phyloP scores from a whole-genome alignment of 768 basidiomycete genomes.

The Podaxis pistillaris region DNA sequence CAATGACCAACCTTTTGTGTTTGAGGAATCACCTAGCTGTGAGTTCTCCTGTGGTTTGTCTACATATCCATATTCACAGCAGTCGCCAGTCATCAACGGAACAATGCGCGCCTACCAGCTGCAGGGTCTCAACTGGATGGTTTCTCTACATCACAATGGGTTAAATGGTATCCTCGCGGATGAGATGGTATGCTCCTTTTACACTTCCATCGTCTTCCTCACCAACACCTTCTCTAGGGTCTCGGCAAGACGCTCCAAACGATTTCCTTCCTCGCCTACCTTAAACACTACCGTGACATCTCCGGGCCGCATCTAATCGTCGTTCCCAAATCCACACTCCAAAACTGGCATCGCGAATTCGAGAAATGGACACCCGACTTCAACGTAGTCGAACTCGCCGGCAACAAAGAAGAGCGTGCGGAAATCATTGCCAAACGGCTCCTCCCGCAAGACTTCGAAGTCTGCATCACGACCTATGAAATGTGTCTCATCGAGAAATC shows the following conservation, averaged over 20 bases:
- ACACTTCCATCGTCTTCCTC: not conserved
- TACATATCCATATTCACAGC: not conserved
- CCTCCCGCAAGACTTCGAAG: slow-evolving; percentile 86
- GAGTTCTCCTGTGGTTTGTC: slow-evolving; percentile 20
- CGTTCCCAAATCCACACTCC: slow-evolving; percentile 97
- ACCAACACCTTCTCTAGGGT: slow-evolving; percentile 51
- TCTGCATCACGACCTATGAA: slow-evolving; percentile 96
- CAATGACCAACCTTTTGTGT: slow-evolving; percentile 89
- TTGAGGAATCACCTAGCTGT: slow-evolving; percentile 94
- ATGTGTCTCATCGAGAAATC: slow-evolving; percentile 94
- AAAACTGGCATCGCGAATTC: slow-evolving; percentile 97
- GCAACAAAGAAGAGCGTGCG: slow-evolving; percentile 86
- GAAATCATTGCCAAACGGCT: slow-evolving; percentile 77
- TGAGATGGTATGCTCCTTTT: slow-evolving; percentile 67
- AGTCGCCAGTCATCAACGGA: slow-evolving; percentile 73
- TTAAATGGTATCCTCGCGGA: slow-evolving; percentile 97
- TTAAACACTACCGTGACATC: slow-evolving; percentile 78
- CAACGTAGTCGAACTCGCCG: slow-evolving; percentile 77
- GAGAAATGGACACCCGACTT: slow-evolving; percentile 89
- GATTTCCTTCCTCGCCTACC: slow-evolving; percentile 93
- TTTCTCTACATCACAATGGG: slow-evolving; percentile 92
- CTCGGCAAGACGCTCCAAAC: slow-evolving; percentile 98
- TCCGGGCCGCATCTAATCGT: slow-evolving; percentile 90
- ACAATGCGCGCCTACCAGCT: slow-evolving; percentile 92
- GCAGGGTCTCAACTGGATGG: slow-evolving; percentile 97